A percentile compares a stretch with the other conserved stretches of the same genome.
Conservation (phyloP, 2,329 filamentous ascomycete species). For the Trichothecium roseum region DNA sequence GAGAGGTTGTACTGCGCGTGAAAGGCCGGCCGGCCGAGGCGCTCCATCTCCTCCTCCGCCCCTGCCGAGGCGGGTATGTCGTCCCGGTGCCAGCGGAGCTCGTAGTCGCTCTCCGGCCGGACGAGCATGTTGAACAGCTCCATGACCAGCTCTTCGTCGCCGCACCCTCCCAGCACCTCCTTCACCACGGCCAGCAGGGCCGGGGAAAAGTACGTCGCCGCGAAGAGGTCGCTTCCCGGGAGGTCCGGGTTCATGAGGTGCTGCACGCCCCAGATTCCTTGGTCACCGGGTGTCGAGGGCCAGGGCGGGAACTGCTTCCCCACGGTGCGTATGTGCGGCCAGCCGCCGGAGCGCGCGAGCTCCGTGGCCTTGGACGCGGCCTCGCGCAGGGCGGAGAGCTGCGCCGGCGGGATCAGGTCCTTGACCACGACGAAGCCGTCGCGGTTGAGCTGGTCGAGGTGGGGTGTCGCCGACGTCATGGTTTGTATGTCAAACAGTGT, state of each 20-base stretch:
- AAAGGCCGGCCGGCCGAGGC: constrained; percentile 50
- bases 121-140: constrained; percentile 84
- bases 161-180: constrained; percentile 46
- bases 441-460: constrained; percentile 42
- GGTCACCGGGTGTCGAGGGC: constrained; percentile 42
- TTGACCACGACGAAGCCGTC: constrained; percentile 72
- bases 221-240: constrained; percentile 50
- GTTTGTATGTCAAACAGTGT: no score
- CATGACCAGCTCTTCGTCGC: constrained; percentile 62
- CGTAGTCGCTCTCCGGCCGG: constrained; percentile 59
- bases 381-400: constrained; percentile 48
- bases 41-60: constrained; percentile 53
- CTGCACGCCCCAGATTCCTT: constrained; percentile 84
- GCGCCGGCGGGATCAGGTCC: constrained; percentile 44
- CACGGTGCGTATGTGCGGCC: constrained; percentile 74
- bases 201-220: constrained; percentile 60
- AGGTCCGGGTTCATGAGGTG: constrained; percentile 70
- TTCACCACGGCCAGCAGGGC: constrained; percentile 52
- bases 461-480: constrained; percentile 3
- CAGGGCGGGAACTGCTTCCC: constrained; percentile 90
- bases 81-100: constrained; percentile 76
- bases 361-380: constrained; percentile 47
- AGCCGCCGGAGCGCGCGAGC: constrained; percentile 57
- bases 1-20: constrained; percentile 87
- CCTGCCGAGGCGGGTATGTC: constrained; percentile 61